Evolutionary conservation across 140 eudicot genomes (phyloP), one percentile per base, ranked within the genome.

Genomic region (Senecio squalidus): DNA sequence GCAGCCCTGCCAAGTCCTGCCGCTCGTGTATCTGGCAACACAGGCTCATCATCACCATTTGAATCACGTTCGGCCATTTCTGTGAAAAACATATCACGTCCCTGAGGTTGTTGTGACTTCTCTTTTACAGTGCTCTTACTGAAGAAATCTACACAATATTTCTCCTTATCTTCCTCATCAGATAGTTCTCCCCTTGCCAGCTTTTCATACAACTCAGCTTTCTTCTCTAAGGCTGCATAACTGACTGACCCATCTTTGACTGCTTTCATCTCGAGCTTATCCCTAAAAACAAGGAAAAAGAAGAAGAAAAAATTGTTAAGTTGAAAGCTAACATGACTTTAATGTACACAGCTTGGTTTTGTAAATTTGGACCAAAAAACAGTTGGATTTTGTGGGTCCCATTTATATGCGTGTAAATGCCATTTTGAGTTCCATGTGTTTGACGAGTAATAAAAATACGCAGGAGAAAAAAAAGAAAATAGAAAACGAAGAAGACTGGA

Each of bases 221-320:
- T 83, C 62, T 73, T 90, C 82, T 90, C 98, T 29, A 90, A 64
- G 33, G 98, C 97, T 20, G 94, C 98, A 74, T 90, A 90, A 72
- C 98, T 86, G 36, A 70, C 94, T 62, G 95, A 66, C 27, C 98
- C 98, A 16, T 86, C 95, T 18, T 74, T 87, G 17, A 69, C 81
- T 51, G 98, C 98, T 76, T 90, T 86, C 71, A 90, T 75, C 87
- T 84, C 98, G n/a, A 90, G 82, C 75, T 86, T 86, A 56, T 90
- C 98, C 84, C 98, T 90, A 77, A 36, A 70, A 71, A n/a, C n/a
- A n/a, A n/a, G n/a, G n/a, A n/a, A n/a, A n/a, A n/a, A n/a, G n/a
- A n/a, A 13, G 14, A 25, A 5, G 25, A 1, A 51, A n/a, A 11
- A 18, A 27, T 47, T 13, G 18, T 13, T 6, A 51, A 23, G 2